Conservation (phyloP, 176 grass and related monocot genomes). For the Avena eriantha region DNA sequence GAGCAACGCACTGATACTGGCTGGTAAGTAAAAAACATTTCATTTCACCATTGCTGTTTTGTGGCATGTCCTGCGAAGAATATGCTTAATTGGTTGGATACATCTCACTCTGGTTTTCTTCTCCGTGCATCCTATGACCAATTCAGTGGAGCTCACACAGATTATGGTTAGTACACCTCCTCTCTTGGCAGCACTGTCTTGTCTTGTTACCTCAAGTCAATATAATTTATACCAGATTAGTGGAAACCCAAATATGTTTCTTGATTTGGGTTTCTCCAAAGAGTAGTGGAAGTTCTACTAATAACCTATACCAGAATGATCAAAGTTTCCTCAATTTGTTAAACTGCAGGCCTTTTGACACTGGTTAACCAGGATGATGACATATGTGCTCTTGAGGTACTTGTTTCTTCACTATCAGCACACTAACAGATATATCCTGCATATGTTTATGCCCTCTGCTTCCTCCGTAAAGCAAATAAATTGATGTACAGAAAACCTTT, state of each 20-base stretch:
- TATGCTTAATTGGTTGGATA: slow-evolving; percentile 22
- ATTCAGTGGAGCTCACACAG: slow-evolving; percentile 94
- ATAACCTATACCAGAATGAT: slow-evolving; percentile 11
- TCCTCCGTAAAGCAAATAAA: neutral
- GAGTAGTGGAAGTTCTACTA: neutral
- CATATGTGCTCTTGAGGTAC: slow-evolving; percentile 90
- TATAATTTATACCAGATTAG: neutral
- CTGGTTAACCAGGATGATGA: slow-evolving; percentile 93
- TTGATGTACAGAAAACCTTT: neutral
- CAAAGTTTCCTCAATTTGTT: slow-evolving; percentile 12
- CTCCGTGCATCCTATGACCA: slow-evolving; percentile 28
- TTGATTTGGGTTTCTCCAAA: slow-evolving; percentile 3
- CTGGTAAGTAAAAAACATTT: slow-evolving; percentile 54
- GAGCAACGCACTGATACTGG: slow-evolving; percentile 73
- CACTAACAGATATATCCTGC: neutral
- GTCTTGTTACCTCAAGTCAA: neutral
- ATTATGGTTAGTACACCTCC: slow-evolving; percentile 77
- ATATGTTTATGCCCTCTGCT: slow-evolving; percentile 1
- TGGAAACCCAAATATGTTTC: neutral
- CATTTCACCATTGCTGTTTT: neutral
- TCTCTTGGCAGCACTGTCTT: neutral
- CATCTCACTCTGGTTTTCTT: slow-evolving; percentile 37
- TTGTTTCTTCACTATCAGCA: slow-evolving; percentile 26
- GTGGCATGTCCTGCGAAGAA: neutral
- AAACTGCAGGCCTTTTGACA: slow-evolving; percentile 75